Percentiles rank a stretch among this genome's conserved stretches.
Conservation (phyloP, 805 yeast genomes). For the Teunomyces atbi region DNA sequence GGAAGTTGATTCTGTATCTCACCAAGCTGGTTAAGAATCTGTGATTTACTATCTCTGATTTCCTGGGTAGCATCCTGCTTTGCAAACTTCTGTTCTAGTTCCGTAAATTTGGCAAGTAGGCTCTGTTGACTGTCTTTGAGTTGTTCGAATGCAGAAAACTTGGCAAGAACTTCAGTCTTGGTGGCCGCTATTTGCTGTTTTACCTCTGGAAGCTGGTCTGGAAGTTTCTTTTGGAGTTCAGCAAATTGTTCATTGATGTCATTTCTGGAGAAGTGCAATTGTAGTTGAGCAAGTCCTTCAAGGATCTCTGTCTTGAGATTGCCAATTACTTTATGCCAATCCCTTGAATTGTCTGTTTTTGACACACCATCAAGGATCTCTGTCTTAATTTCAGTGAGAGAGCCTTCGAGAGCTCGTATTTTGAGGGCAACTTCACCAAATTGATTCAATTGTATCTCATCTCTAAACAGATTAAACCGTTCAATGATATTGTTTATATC, state of each 20-base stretch:
- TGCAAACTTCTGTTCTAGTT: not conserved
- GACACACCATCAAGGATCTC: not conserved
- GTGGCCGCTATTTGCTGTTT: not conserved
- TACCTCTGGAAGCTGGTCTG: not conserved
- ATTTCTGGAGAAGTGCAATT: not conserved
- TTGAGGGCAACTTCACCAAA: not conserved
- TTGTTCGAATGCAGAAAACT: not conserved
- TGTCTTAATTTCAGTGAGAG: not conserved
- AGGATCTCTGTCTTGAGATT: not conserved
- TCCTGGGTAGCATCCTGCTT: not conserved
- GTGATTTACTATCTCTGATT: not conserved
- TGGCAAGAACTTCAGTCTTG: not conserved
- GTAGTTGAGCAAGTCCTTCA: not conserved
- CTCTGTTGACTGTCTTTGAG: not conserved
- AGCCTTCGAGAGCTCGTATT: not conserved
- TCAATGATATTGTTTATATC: slow-evolving; percentile 24
- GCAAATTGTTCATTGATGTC: not conserved
- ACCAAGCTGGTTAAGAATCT: not conserved
- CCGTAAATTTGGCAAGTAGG: not conserved
- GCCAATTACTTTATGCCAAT: not conserved
- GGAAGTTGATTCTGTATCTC: slow-evolving; percentile 7
- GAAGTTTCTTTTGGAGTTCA: not conserved
- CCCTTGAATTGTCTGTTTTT: not conserved
- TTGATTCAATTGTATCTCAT: slow-evolving; percentile 1
- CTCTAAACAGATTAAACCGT: slow-evolving; percentile 15